Base-by-base conservation (phyloP, 2,329 filamentous ascomycete genomes). In the Fusarium sp. region DNA sequence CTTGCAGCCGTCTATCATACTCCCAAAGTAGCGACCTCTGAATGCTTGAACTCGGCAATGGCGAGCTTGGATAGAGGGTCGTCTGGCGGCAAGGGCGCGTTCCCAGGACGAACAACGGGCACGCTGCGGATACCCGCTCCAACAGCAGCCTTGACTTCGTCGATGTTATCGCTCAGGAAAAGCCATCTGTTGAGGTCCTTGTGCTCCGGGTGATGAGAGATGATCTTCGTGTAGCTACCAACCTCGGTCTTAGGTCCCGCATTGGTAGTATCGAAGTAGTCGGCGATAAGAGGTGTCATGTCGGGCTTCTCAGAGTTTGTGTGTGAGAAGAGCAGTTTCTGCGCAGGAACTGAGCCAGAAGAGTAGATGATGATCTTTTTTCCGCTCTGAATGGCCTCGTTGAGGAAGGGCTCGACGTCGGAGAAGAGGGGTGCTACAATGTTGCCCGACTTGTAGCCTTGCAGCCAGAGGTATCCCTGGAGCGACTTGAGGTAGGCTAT, bases 121-220 rank as follows among this genome's bases (percentile, higher is more conserved):
- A 87, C 80, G 73, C 87, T 87, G 73, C 85, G 83, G 86, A 92
- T 88, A n/a, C 89, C 90, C 13, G 88, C 87, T 58, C 79, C 80
- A 65, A 84, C 83, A 42, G 90, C 90, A 48, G 90, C 89, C 52
- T 86, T 83, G 36, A 92, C 89, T 79, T 92, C 90, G 75, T 86
- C 88, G 45, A 92, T 85, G 75, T 94, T 94, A 80, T 96, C 93
- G 74, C 92, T 95, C 64, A 95, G 81, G 78, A 96, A 96, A n/a
- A 94, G 82, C 83, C 92, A 92, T 58, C 86, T 83, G 13, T 78
- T 78, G 18, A 84, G 78, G 50, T 81, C 72, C 49, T 59, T 58
- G 84, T 81, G 34, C 42, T 83, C 80, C 17, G 87, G 77, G 59
- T 76, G 62, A 38, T 73, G 75, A 38, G 76, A 76, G 48, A 87